These are phyloP conservation scores for Polygonum aviculare DNA, from an alignment of 148 eudicot species.

Conservation along the genomic window DNA sequence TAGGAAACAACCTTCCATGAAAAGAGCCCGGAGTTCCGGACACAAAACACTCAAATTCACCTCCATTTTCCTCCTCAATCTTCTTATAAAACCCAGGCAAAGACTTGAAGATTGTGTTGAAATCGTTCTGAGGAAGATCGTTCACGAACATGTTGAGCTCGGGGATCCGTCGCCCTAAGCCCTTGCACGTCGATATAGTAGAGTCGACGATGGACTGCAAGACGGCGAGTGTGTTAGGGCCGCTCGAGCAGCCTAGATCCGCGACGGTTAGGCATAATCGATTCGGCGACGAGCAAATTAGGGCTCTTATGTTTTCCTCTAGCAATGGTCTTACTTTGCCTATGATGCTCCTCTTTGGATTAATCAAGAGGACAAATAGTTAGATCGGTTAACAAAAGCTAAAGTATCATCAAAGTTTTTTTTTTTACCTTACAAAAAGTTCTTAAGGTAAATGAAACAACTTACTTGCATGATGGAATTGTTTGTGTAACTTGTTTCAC, in stretches of 20 bases:
- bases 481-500: slow-evolving; percentile 1
- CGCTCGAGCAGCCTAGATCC: background rate
- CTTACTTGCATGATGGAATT: background rate
- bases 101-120: slow-evolving; percentile 4
- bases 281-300: background rate
- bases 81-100: background rate
- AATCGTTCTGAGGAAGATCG: slow-evolving; percentile 7
- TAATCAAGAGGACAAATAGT: background rate
- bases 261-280: background rate
- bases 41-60: background rate
- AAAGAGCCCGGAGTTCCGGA: slow-evolving; percentile 3
- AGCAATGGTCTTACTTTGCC: background rate
- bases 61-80: background rate
- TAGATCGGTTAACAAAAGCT: too few species aligned
- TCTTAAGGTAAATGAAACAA: background rate
- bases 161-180: background rate
- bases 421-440: too few species aligned
- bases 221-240: background rate
- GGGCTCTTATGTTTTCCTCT: background rate
- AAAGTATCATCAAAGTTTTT: too few species aligned
- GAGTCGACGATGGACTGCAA: background rate
- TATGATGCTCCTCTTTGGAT: background rate
- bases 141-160: background rate
- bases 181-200: background rate
- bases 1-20: slow-evolving; percentile 6